phyloP scores from a whole-genome alignment of 495 filamentous ascomycete species.

The Xylaria nigripes region DNA sequence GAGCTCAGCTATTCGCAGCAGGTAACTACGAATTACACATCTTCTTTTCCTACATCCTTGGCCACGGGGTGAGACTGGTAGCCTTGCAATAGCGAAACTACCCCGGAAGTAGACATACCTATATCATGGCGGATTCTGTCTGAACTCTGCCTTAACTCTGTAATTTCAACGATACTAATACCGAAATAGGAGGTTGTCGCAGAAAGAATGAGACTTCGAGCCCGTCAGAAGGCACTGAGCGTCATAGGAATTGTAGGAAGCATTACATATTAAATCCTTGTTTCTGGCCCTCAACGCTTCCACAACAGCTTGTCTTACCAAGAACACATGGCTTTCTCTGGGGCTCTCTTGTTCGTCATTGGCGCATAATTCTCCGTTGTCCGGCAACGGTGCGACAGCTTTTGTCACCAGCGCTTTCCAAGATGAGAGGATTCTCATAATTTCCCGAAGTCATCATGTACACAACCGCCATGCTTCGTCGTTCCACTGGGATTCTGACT shows the following conservation, averaged over 20 bases:
- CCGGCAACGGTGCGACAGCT: conserved; percentile 19
- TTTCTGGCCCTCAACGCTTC: not conserved
- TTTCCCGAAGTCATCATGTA: conserved; percentile 32
- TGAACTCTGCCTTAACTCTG: not conserved
- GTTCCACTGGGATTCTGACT: conserved; percentile 14
- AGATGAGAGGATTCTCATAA: conserved; percentile 19
- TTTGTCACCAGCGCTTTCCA: conserved; percentile 14
- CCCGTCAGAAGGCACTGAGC: not conserved
- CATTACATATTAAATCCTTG: not conserved
- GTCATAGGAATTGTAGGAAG: not conserved
- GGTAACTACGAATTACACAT: not conserved
- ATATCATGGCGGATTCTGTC: not conserved
- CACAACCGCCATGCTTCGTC: conserved; percentile 21
- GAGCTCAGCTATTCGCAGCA: not conserved
- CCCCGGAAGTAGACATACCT: not conserved
- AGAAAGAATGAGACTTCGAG: not conserved
- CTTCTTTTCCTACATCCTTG: not conserved
- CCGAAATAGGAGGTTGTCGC: not conserved
- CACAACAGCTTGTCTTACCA: conserved; percentile 18
- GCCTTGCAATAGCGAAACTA: not conserved
- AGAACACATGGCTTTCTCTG: conserved; percentile 21
- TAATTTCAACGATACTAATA: not conserved
- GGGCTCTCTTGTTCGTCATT: conserved; percentile 10
- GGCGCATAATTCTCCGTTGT: conserved; percentile 24
- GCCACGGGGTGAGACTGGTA: not conserved